Evolutionary conservation across 2,329 filamentous ascomycete genomes (phyloP).

Genomic region (Chrysosporium keratinophilum): DNA sequence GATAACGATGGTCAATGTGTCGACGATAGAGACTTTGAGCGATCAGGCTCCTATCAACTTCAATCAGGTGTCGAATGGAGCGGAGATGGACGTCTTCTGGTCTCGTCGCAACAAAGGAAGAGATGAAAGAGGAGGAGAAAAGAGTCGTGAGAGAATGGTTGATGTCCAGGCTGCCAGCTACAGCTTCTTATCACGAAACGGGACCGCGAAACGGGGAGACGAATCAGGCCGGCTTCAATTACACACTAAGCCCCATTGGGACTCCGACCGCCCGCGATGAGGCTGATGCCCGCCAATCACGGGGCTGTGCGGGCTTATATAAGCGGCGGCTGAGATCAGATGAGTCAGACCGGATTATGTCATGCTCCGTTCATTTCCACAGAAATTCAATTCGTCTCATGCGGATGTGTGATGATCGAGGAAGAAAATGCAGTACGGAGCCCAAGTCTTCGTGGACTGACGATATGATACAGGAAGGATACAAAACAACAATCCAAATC

Average conservation of each 20-base stretch:
- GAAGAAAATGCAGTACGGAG: too few relatives aligned
- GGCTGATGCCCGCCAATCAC: background rate
- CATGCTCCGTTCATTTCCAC: background rate
- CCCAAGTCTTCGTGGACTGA: too few relatives aligned
- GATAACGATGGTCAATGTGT: background rate
- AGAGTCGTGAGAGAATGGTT: background rate
- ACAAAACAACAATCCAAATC: too few relatives aligned
- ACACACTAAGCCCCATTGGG: constrained; percentile 14
- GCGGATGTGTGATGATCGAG: background rate
- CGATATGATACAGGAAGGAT: background rate
- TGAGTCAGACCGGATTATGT: constrained; percentile 6
- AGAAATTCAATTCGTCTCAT: background rate
- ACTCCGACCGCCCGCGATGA: constrained; percentile 12
- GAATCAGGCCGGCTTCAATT: constrained; percentile 1
- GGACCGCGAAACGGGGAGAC: constrained; percentile 5
- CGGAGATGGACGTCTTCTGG: background rate
- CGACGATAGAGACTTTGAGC: background rate
- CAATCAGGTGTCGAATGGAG: background rate
- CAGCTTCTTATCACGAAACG: background rate
- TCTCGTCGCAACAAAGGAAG: background rate
- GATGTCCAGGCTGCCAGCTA: background rate
- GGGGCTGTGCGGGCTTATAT: background rate
- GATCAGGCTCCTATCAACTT: background rate
- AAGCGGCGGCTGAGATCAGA: background rate
- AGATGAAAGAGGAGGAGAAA: background rate